Percentiles rank a stretch among this genome's conserved stretches.
Evolutionary conservation across 1,284 basidiomycete species (phyloP).

Genomic region (Heterobasidion parviporum): DNA sequence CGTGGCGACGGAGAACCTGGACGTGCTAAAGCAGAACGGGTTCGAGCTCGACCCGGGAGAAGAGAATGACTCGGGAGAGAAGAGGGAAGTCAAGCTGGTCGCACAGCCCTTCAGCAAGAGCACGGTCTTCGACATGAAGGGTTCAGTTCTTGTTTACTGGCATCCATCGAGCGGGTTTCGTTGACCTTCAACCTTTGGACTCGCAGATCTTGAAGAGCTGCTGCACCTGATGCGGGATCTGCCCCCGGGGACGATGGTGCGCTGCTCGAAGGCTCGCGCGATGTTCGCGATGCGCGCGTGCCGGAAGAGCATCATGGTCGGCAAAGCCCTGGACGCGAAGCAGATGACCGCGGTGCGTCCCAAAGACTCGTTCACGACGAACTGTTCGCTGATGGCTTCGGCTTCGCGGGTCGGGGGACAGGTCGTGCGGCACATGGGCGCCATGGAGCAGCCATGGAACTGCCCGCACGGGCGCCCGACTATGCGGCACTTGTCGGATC

Average conservation of each 20-base stretch:
- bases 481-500: constrained; percentile 77
- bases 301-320: constrained; percentile 94
- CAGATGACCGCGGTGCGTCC: constrained; percentile 71
- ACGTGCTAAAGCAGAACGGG: constrained; percentile 78
- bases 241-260: constrained; percentile 71
- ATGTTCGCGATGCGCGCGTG: constrained; percentile 99
- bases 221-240: constrained; percentile 78
- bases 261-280: constrained; percentile 86
- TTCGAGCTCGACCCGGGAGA: constrained; percentile 57
- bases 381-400: background rate
- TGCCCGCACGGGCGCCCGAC: constrained; percentile 96
- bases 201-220: constrained; percentile 89
- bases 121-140: constrained; percentile 73
- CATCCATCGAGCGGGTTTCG: constrained; percentile 15
- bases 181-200: background rate
- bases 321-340: constrained; percentile 66
- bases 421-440: constrained; percentile 91
- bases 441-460: constrained; percentile 96
- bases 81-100: constrained; percentile 54
- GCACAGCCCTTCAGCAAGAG: constrained; percentile 90
- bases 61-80: constrained; percentile 1
- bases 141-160: constrained; percentile 23
- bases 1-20: constrained; percentile 79
- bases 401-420: constrained; percentile 20
- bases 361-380: background rate